Base-by-base conservation (phyloP, 108 stramenopile species). In the Fragilaria crotonensis region DNA sequence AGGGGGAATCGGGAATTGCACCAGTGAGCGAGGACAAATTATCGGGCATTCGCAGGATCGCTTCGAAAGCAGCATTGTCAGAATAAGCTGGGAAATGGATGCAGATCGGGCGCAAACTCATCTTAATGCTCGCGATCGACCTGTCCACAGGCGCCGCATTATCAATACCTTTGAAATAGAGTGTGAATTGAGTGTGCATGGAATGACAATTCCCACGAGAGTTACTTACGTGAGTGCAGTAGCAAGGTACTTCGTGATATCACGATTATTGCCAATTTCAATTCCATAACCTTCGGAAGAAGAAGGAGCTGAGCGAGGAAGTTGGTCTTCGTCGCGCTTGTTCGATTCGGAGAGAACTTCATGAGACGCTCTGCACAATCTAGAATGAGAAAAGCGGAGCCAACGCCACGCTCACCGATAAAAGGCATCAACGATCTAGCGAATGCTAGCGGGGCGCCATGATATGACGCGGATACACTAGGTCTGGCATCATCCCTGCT, bases 291-390 rank as follows among this genome's bases (percentile, higher is more conserved):
- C 54, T 72, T 75, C 31, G 87, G 87, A 25, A 89, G 63, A 53
- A 76, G 41, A 2, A 85, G 59, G 5, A 89, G 49, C 44, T 85
- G 75, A 3, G 82, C 48, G 3, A 88, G 57, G 27, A 62, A 65
- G 48, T 80, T 78, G 30, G 48, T 64, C 20, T 33, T 57, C 23
- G 27, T 48, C 4, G 44, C 45, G 4, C 50, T 29, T 61, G 73
- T 67, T 62, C 44, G 14, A 7, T 36, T 51, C 29, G 63, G 4
- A 0, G 69, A 54, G 17, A 72, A 60, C 5, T 79, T 63, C 22
- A 81, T 58, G 11, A 89, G 71, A n/a, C 79, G 52, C 29, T 89
- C 84, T 1, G 80, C 84, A 57, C 79, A 66, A 58, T 89, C 87
- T 32, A 89, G 66, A 25, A 89, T 63, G 20, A 89, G 45, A 65